Percentiles rank a stretch among this genome's conserved stretches.
These are phyloP conservation scores for Cryptococcus wingfieldii DNA, from an alignment of 1,284 basidiomycete genomes.

Conservation along the genomic window DNA sequence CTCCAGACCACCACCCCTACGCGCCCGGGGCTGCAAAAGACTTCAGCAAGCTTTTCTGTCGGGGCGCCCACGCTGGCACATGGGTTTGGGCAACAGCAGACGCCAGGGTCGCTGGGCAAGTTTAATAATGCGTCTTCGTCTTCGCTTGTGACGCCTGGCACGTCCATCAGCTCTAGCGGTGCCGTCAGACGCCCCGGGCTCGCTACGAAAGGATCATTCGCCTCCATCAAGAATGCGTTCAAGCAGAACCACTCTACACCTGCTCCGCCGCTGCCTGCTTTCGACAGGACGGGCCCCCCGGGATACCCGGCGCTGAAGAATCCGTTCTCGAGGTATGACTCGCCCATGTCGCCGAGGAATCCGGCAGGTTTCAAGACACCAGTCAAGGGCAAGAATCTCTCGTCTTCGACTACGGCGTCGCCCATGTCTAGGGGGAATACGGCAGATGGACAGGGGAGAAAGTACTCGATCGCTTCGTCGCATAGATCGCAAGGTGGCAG, in stretches of 20 bases:
- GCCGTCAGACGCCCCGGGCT: conserved; percentile 72
- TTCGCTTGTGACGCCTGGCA: conserved; percentile 41
- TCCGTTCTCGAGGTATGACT: conserved; percentile 40
- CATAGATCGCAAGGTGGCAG: conserved; percentile 35
- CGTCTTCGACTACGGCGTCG: conserved; percentile 14
- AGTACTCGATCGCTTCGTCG: conserved; percentile 36
- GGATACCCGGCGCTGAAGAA: conserved; percentile 44
- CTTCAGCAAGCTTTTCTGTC: conserved; percentile 20
- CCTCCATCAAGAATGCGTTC: conserved; percentile 79
- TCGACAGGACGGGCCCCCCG: conserved; percentile 26
- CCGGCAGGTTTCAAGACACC: conserved; percentile 8
- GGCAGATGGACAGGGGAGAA: conserved; percentile 21
- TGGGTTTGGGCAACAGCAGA: not conserved
- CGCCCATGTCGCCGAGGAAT: conserved; percentile 28
- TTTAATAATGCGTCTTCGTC: conserved; percentile 48
- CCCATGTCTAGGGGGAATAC: conserved; percentile 9
- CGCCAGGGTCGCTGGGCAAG: conserved; percentile 25
- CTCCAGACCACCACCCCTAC: conserved; percentile 21
- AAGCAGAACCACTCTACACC: conserved; percentile 49
- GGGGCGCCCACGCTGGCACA: conserved; percentile 13
- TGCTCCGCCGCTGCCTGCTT: conserved; percentile 34
- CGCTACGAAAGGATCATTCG: conserved; percentile 64
- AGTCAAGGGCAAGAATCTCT: conserved; percentile 8
- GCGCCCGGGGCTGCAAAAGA: conserved; percentile 21
- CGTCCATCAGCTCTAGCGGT: conserved; percentile 24